Evolutionary conservation across 768 basidiomycete species (phyloP), one percentile per base, ranked within the genome.

Genomic region (Xerocomellus amylosporus): DNA sequence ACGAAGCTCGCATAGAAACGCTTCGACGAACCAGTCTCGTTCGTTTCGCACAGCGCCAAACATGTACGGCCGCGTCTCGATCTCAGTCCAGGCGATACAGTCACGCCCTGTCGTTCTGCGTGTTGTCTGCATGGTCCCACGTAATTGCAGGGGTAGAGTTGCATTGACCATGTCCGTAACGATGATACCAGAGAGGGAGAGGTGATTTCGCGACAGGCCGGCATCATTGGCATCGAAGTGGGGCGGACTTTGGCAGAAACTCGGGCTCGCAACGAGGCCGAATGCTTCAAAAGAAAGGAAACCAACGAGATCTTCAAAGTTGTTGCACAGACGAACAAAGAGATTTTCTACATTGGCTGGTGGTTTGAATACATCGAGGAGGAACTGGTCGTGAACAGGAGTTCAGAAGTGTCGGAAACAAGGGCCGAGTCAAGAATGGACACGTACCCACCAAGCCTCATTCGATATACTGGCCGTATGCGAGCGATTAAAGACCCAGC

Each of bases 31-130:
- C 1, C 40, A 28, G 48, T 71, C 65, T 1, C 46, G 60, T 15
- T 72, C 66, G 46, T 67, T 61, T 26, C 61, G 59, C 26, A 73
- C 24, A 6, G 71, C 72, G 2, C 72, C 71, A 28, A 73, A 73
- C 49, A 73, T 60, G 50, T 67, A 62, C 5, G 57, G 49, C 9
- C 71, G 60, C 2, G 15, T 10, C 33, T 69, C 60, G 17, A 64
- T 0, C 47, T 71, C 60, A 9, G 40, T 39, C 71, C 71, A 72
- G 8, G 60, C 58, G 17, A 64, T 52, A 43, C 46, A 53, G 20
- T 58, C 64, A 2, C 45, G 53, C 28, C 31, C 52, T 20, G 40
- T 59, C 8, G 61, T 61, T 42, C 33, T 56, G 20, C 42, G 50
- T 3, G 17, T 8, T 5, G 55, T 53, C 3, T 55, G 63, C 0